These are phyloP conservation scores for Aspergillus intermedius DNA, from an alignment of 2,329 filamentous ascomycete genomes.

Conservation along the genomic window DNA sequence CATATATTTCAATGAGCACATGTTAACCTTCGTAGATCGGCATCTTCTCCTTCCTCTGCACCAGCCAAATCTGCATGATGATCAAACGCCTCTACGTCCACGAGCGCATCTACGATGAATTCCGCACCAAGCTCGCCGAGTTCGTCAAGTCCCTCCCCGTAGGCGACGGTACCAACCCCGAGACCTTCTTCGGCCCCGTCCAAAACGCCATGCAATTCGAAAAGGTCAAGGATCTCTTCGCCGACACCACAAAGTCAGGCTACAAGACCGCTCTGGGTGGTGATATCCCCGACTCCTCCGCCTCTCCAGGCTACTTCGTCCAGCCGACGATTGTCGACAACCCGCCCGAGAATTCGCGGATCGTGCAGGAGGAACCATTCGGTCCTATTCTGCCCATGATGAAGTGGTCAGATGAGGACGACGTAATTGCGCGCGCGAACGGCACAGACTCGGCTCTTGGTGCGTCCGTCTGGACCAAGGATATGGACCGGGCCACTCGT, in stretches of 20 bases:
- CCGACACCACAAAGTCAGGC: conserved; percentile 49
- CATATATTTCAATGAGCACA: background rate
- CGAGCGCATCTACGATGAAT: conserved; percentile 52
- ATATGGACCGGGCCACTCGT: conserved; percentile 45
- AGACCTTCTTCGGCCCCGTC: conserved; percentile 52
- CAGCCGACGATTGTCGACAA: conserved; percentile 54
- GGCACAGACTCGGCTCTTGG: conserved; percentile 49
- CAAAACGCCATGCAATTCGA: conserved; percentile 62
- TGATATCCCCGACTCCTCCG: conserved; percentile 33
- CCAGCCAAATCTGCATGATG: conserved; percentile 51
- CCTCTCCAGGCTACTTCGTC: conserved; percentile 50
- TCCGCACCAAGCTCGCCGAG: conserved; percentile 43
- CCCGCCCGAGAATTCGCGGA: conserved; percentile 49
- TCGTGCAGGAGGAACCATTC: conserved; percentile 57
- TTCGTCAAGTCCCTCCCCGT: conserved; percentile 39
- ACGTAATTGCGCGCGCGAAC: conserved; percentile 54
- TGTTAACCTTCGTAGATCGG: conserved; percentile 31
- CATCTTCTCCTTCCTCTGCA: conserved; percentile 46
- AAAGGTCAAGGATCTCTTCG: conserved; percentile 51
- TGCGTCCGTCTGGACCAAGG: conserved; percentile 52
- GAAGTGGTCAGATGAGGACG: conserved; percentile 55
- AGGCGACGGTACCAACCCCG: conserved; percentile 35
- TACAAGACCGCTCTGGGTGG: conserved; percentile 49
- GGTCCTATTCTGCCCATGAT: conserved; percentile 59
- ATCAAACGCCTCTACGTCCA: conserved; percentile 58